phyloP scores from a whole-genome alignment of 441 rosid species.

The Brassica balearica region DNA sequence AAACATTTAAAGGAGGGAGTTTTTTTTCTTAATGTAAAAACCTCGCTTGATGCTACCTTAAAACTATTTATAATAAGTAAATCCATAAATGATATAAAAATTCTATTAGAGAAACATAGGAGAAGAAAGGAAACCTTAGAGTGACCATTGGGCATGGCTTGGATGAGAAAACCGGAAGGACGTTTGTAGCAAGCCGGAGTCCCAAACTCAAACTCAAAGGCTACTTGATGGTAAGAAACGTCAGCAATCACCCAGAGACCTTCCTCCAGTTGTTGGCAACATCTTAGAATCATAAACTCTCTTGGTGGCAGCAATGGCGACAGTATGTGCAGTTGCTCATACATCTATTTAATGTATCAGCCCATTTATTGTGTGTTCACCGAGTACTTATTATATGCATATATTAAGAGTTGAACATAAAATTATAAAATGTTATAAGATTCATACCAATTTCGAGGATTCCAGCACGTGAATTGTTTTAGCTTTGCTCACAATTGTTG shows the following conservation, averaged over 20 bases:
- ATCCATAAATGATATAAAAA: background rate
- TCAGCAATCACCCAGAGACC: conserved; percentile 65
- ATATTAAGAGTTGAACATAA: background rate
- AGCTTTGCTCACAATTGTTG: conserved; percentile 63
- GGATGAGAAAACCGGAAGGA: conserved; percentile 81
- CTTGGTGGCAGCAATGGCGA: conserved; percentile 70
- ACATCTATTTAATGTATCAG: conserved; percentile 50
- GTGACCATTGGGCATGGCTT: conserved; percentile 57
- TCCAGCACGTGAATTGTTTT: conserved; percentile 53
- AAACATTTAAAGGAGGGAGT: too few relatives aligned
- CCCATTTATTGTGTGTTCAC: background rate
- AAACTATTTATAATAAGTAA: too few relatives aligned
- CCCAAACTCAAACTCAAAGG: conserved; percentile 16
- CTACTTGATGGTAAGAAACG: conserved; percentile 52
- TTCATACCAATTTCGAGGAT: conserved; percentile 35
- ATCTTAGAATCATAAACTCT: conserved; percentile 61
- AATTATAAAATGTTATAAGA: background rate
- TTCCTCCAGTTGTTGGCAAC: conserved; percentile 53
- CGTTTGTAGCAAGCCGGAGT: conserved; percentile 52
- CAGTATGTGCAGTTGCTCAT: conserved; percentile 62
- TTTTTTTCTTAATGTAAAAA: too few relatives aligned
- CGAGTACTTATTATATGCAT: background rate
- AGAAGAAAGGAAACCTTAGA: conserved; percentile 50
- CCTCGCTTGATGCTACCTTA: too few relatives aligned
- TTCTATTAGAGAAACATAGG: background rate